These are phyloP conservation scores for Botryotinia calthae DNA, from an alignment of 2,329 filamentous ascomycete genomes.

Conservation along the genomic window DNA sequence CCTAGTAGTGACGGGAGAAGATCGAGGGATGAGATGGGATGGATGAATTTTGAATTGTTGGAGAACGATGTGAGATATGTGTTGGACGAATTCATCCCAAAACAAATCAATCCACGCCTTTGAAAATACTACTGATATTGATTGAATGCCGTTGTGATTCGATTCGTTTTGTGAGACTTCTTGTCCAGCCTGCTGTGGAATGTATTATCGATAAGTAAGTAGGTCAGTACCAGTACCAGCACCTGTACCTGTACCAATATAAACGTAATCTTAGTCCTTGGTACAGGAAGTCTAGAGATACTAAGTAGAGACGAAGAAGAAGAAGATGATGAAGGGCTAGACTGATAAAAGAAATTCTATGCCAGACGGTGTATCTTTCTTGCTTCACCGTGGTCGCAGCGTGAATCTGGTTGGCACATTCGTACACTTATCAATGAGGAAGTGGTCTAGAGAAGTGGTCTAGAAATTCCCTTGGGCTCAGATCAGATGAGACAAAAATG, in stretches of 20 bases:
- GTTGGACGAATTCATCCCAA: not conserved
- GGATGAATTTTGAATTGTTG: not conserved
- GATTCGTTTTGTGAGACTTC: not conserved
- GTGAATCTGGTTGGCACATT: not conserved
- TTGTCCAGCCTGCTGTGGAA: conserved; percentile 6
- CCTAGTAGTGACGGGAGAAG: not conserved
- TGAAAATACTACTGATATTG: not conserved
- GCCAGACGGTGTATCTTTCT: not conserved
- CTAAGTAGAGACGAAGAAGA: not conserved
- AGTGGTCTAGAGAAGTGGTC: not conserved
- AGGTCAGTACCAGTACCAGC: not conserved
- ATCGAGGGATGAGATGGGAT: not conserved
- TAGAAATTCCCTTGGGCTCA: not conserved
- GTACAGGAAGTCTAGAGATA: not conserved
- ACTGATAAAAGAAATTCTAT: not conserved
- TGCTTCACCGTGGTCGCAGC: not conserved
- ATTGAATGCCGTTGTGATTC: not conserved
- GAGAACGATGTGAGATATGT: not conserved
- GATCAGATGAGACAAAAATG: not conserved
- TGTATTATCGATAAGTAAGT: not conserved
- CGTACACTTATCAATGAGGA: not conserved
- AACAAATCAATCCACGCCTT: not conserved
- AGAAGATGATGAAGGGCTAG: not conserved
- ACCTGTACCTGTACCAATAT: not conserved
- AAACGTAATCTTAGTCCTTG: not conserved